phyloP scores from a whole-genome alignment of 768 basidiomycete genomes.

The Postia placenta region DNA sequence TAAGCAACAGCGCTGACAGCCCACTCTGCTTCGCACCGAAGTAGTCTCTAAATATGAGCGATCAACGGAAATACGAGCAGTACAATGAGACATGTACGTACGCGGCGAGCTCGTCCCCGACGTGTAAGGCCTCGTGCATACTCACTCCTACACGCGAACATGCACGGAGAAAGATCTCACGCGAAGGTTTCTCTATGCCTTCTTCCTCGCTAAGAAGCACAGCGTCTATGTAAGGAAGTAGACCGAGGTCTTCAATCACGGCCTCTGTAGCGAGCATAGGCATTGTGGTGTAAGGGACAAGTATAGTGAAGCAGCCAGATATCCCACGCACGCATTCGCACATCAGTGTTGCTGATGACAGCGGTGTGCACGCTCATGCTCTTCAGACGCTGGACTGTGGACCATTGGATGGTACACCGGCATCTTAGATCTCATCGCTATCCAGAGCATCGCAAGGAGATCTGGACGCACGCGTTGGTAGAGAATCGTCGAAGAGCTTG shows the following conservation, averaged over 20 bases:
- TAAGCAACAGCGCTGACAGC: conserved; percentile 51
- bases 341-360: conserved; percentile 68
- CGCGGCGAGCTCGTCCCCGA: conserved; percentile 72
- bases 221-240: conserved; percentile 42
- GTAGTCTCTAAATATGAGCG: conserved; percentile 76
- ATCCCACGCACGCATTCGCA: conserved; percentile 53
- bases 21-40: conserved; percentile 51
- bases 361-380: conserved; percentile 44
- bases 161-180: conserved; percentile 49
- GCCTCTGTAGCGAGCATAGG: conserved; percentile 20
- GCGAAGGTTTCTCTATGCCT: conserved; percentile 62
- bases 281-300: not conserved
- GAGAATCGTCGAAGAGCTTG: conserved; percentile 46
- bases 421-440: too few relatives aligned
- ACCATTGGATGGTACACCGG: too few relatives aligned
- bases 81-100: conserved; percentile 24
- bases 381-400: conserved; percentile 40
- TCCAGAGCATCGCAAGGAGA: too few relatives aligned
- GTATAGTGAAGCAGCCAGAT: too few relatives aligned
- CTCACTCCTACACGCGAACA: conserved; percentile 30
- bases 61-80: not conserved
- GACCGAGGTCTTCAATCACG: conserved; percentile 54
- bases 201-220: conserved; percentile 68
- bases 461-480: conserved; percentile 38
- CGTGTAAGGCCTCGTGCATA: conserved; percentile 49